phyloP scores from a whole-genome alignment of 2,329 filamentous ascomycete species.

The Beauveria caledonica region DNA sequence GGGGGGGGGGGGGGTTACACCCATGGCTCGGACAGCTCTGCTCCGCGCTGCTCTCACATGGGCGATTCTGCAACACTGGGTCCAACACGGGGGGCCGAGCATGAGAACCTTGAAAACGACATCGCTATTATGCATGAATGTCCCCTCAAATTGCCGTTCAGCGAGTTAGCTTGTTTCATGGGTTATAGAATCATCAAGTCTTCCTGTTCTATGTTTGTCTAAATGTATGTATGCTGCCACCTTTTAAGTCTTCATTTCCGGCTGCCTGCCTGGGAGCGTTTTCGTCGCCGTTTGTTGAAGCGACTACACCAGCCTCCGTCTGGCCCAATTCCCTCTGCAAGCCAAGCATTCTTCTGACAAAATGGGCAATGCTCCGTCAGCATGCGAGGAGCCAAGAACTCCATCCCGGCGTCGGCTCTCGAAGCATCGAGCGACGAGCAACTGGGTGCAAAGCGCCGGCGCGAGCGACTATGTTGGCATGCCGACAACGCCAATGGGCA shows the following conservation, averaged over 20 bases:
- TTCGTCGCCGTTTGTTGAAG: not conserved
- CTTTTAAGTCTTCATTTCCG: not conserved
- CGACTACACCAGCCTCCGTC: not conserved
- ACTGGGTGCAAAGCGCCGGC: conserved; percentile 29
- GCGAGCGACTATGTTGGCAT: conserved; percentile 11
- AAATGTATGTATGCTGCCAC: not conserved
- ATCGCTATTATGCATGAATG: not conserved
- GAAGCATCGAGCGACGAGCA: conserved; percentile 38
- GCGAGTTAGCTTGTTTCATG: conserved; percentile 8
- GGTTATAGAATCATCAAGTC: not conserved
- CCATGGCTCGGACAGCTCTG: conserved; percentile 1
- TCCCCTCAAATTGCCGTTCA: conserved; percentile 3
- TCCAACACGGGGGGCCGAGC: conserved; percentile 8
- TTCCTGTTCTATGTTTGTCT: not conserved
- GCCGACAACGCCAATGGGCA: conserved; percentile 12
- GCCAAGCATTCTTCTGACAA: not conserved
- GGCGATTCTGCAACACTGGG: conserved; percentile 10
- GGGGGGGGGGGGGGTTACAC: not conserved
- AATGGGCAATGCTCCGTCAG: conserved; percentile 46
- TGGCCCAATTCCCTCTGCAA: not conserved
- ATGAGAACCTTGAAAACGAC: conserved; percentile 8
- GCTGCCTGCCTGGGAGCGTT: not conserved
- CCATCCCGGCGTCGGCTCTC: conserved; percentile 38
- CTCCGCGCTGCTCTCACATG: not conserved
- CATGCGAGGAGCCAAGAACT: conserved; percentile 29